Percentiles rank a stretch among this genome's conserved stretches.
Conservation (phyloP, 2,329 filamentous ascomycete genomes). For the Paecilomyces variotii region DNA sequence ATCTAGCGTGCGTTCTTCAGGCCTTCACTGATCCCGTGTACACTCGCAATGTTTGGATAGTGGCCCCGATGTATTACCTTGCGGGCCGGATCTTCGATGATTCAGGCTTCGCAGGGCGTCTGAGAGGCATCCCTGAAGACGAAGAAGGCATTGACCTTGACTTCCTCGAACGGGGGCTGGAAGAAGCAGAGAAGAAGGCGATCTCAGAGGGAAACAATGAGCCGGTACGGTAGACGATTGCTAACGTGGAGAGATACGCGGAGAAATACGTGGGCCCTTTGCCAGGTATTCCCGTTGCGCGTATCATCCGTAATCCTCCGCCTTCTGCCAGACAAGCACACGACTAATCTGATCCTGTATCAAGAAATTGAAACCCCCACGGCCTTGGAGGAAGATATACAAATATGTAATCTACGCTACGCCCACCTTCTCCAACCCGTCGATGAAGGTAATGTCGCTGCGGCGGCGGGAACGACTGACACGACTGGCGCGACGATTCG, state of each 20-base stretch:
- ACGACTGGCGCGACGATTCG: conserved; percentile 64
- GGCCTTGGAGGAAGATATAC: conserved; percentile 66
- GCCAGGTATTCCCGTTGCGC: not conserved
- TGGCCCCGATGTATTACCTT: conserved; percentile 77
- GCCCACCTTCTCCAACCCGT: conserved; percentile 83
- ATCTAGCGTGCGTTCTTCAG: conserved; percentile 65
- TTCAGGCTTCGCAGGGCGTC: conserved; percentile 58
- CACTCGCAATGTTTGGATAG: conserved; percentile 70
- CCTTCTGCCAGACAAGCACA: not conserved
- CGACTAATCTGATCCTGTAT: not conserved
- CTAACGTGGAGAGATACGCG: no score
- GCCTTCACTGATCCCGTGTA: conserved; percentile 72
- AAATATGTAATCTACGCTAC: conserved; percentile 82
- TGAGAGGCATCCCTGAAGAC: conserved; percentile 68
- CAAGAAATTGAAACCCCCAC: conserved; percentile 49
- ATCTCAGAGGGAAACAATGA: conserved; percentile 27
- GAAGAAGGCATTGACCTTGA: conserved; percentile 66
- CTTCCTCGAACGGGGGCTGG: conserved; percentile 46
- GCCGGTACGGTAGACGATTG: conserved; percentile 31
- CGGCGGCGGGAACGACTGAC: conserved; percentile 61
- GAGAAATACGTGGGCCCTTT: not conserved
- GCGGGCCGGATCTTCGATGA: conserved; percentile 81
- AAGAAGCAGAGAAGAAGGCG: conserved; percentile 42
- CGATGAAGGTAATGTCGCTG: conserved; percentile 71
- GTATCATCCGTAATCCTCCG: not conserved